Evolutionary conservation across 805 yeast genomes (phyloP), one percentile per base, ranked within the genome.

Genomic region (Kodamaea fukazawae): DNA sequence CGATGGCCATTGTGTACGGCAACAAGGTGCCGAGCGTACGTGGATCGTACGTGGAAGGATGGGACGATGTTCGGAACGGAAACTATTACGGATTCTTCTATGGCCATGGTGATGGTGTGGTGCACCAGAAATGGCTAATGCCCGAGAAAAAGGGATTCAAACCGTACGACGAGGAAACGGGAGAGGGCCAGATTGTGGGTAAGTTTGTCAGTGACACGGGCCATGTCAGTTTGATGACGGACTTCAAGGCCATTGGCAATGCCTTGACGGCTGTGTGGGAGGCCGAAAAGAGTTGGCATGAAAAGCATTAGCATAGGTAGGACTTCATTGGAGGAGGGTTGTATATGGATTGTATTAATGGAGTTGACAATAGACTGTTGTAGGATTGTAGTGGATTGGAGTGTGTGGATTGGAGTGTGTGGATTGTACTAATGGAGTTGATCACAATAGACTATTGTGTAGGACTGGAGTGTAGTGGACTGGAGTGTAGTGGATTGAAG

Each of bases 21-120:
- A 79, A 86, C 54, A 70, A 74, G 6, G 83, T 87, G 1, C 96
- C 97, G 0, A 85, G 96, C 0, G 90, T 87, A 3, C 73, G 93
- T 38, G 95, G 91, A 6, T 83, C 87, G 2, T 65, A 79, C 38
- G 93, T 89, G 1, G 57, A 68, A 23, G 76, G 81, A 4, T 56
- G 56, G 8, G 75, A 81, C 31, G 93, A 79, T 27, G 79, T 90
- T 43, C 71, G 65, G 42, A 70, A 74, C 29, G 96, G 96, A 3
- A 75, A 78, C 47, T 89, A 85, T 63, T 79, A 75, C 46, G 82
- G 86, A 50, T 83, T 87, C 51, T 78, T 75, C 50, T 89, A 86
- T 53, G 96, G 95, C 0, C 86, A 87, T 4, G 97, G 97, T 11
- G 97, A 90, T 58, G 97, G 97, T 31, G 96, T 90, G 13, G 87